A percentile compares a stretch with the other conserved stretches of the same genome.
These are phyloP conservation scores for Flaveria floridana DNA, from an alignment of 140 eudicot genomes.

Conservation along the genomic window DNA sequence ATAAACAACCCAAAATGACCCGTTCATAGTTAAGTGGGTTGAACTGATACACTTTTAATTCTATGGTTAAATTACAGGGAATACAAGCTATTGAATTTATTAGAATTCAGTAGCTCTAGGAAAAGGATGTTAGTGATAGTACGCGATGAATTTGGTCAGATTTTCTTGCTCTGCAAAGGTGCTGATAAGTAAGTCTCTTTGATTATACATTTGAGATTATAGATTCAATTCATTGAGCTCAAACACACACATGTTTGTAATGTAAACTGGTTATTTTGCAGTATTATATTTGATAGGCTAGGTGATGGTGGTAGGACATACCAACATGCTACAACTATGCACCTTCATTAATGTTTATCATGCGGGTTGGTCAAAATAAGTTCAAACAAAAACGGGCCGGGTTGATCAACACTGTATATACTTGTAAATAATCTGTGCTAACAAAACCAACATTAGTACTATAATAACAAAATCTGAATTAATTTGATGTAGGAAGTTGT, in stretches of 20 bases:
- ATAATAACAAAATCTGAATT: background rate
- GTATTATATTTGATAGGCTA: conserved; percentile 50
- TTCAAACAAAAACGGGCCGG: background rate
- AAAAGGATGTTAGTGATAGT: conserved; percentile 63
- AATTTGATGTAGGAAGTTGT: background rate
- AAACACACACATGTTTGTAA: background rate
- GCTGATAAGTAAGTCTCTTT: conserved; percentile 56
- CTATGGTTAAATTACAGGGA: conserved; percentile 37
- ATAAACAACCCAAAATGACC: background rate
- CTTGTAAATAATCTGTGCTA: background rate
- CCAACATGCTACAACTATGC: conserved; percentile 55
- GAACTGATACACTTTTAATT: background rate
- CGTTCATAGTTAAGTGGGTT: background rate
- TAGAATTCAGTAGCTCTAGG: conserved; percentile 57
- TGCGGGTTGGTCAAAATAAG: background rate
- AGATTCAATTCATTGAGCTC: background rate
- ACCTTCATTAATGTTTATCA: background rate
- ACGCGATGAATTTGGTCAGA: conserved; percentile 50
- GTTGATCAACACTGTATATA: background rate
- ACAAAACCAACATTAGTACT: background rate
- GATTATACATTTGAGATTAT: background rate
- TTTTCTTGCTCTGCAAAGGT: conserved; percentile 55
- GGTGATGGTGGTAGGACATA: conserved; percentile 57
- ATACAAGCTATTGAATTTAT: conserved; percentile 50
- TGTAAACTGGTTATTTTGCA: conserved; percentile 27